phyloP scores from a whole-genome alignment of 148 eudicot species.

The Chenopodium suecicum region DNA sequence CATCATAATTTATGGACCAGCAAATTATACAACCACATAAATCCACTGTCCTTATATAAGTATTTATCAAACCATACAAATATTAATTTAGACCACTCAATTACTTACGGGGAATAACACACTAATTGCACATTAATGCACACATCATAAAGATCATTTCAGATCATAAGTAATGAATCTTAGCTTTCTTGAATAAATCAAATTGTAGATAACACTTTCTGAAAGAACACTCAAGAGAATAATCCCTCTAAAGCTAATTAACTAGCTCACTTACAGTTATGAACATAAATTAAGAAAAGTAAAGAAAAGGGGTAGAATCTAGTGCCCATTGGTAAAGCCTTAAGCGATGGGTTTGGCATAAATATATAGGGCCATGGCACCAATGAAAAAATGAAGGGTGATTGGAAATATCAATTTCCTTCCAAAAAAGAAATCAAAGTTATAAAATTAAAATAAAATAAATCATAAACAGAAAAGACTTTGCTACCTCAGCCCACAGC shows the following conservation, averaged over 20 bases:
- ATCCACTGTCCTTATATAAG: no score
- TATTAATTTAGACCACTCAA: not conserved
- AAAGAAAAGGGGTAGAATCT: not conserved
- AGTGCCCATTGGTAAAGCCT: not conserved
- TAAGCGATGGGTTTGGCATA: no score
- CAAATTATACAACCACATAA: not conserved
- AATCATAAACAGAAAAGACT: no score
- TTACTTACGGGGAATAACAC: not conserved
- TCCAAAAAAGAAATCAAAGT: no score
- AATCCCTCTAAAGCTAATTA: not conserved
- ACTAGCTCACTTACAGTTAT: not conserved
- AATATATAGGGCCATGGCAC: no score
- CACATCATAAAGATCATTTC: not conserved
- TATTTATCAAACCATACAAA: not conserved
- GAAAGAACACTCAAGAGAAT: not conserved
- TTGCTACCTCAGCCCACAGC: not conserved
- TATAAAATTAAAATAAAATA: no score
- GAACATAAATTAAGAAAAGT: not conserved
- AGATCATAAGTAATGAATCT: not conserved
- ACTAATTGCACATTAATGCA: not conserved
- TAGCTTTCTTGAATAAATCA: not conserved
- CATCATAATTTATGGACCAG: not conserved
- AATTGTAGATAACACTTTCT: not conserved
- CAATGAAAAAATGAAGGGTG: no score
- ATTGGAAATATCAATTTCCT: no score